These are phyloP conservation scores for Fusarium chlamydosporum DNA, from an alignment of 2,329 filamentous ascomycete genomes.

Conservation along the genomic window DNA sequence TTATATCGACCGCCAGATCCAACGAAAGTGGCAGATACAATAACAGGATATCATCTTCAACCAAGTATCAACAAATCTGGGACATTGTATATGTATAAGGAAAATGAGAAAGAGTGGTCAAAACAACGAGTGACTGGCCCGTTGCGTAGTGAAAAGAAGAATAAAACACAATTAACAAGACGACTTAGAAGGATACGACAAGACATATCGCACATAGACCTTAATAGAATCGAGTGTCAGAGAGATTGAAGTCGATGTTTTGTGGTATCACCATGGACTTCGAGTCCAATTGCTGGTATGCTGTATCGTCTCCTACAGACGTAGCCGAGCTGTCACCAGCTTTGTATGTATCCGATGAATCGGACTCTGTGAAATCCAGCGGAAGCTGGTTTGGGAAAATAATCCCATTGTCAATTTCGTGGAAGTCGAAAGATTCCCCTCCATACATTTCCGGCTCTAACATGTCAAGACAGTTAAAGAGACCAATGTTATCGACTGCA, in stretches of 20 bases:
- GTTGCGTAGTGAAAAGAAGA: neutral
- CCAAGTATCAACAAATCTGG: no score
- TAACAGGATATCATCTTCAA: neutral
- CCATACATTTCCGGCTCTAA: conserved; percentile 7
- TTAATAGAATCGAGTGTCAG: conserved; percentile 3
- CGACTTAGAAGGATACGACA: neutral
- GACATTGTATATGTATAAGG: neutral
- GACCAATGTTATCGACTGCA: conserved; percentile 1
- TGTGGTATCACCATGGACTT: conserved; percentile 5
- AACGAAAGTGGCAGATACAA: neutral
- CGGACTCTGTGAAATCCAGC: conserved; percentile 7
- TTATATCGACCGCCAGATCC: no score
- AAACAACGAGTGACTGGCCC: neutral
- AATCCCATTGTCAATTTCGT: neutral
- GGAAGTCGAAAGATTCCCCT: conserved; percentile 11
- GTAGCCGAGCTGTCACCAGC: conserved; percentile 37
- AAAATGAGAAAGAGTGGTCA: no score
- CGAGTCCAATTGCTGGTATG: conserved; percentile 26
- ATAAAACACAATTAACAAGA: neutral
- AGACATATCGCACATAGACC: neutral
- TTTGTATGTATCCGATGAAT: conserved; percentile 33
- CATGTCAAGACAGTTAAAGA: conserved; percentile 15
- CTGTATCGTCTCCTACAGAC: conserved; percentile 29
- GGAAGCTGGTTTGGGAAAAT: neutral
- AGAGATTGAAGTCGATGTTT: conserved; percentile 2